Evolutionary conservation across 1,139 yeast species (phyloP).

Genomic region (Diutina pseudorugosa): DNA sequence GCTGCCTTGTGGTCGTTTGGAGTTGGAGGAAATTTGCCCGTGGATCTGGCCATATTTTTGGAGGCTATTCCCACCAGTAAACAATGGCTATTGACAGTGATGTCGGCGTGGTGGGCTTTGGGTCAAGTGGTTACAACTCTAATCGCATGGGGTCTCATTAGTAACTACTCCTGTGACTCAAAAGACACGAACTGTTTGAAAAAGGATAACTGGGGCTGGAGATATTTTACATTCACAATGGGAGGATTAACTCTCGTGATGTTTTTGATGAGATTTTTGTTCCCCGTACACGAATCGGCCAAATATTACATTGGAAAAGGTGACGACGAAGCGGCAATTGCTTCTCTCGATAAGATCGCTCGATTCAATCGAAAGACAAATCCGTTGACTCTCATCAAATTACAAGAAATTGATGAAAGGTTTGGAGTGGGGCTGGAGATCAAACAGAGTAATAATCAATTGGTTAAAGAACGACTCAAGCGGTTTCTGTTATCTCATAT

Average conservation of each 20-base stretch:
- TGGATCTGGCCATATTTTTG: conserved; percentile 31
- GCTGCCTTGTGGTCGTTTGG: conserved; percentile 32
- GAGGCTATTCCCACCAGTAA: conserved; percentile 28
- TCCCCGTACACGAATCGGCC: conserved; percentile 29
- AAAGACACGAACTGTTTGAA: background rate
- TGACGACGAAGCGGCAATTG: conserved; percentile 23
- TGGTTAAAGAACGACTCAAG: conserved; percentile 16
- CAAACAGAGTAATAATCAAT: conserved; percentile 9
- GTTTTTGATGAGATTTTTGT: conserved; percentile 23
- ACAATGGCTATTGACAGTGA: conserved; percentile 29
- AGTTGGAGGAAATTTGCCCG: conserved; percentile 34
- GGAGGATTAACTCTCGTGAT: conserved; percentile 29
- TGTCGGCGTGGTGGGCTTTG: conserved; percentile 34
- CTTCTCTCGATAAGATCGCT: conserved; percentile 25
- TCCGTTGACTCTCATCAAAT: conserved; percentile 20
- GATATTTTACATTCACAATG: background rate
- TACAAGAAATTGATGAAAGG: conserved; percentile 16
- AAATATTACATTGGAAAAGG: conserved; percentile 28
- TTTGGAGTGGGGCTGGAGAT: background rate
- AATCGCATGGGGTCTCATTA: conserved; percentile 28
- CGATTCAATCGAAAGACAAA: conserved; percentile 16
- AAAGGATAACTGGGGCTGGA: background rate
- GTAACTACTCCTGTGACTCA: conserved; percentile 18
- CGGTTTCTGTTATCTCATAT: conserved; percentile 22
- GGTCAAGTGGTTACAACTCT: conserved; percentile 29